Evolutionary conservation across 2,329 filamentous ascomycete species (phyloP), one percentile per base, ranked within the genome.

Genomic region (Zymoseptoria ardabiliae): DNA sequence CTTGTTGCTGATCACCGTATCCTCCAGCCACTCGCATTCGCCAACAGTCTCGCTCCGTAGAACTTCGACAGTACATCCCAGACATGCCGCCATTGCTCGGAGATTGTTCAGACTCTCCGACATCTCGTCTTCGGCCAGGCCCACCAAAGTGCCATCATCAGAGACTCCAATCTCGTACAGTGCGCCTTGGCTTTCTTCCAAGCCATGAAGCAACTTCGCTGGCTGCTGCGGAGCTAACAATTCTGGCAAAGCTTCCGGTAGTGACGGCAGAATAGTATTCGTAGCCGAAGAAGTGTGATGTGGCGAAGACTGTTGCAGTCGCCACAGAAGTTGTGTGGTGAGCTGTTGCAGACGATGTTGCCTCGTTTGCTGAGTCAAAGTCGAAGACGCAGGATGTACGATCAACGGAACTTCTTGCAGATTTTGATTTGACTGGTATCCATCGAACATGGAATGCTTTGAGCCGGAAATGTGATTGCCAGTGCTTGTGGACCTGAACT

Each of bases 121-220:
- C 81, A 99, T 84, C 74, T 99, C 94, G 70, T 97, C 91, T 64
- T 89, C 85, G 2, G 90, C 89, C 53, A 99, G 79, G 0, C 94
- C 94, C 50, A 96, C 85, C 59, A 99, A 85, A 0, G 88, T 91
- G 7, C 94, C 94, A 76, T 97, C 91, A 72, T 99, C 94, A 25
- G 92, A 89, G 9, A 99, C 91, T 0, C 94, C 94, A 72, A 99
- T 96, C 73, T 99, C 93, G 68, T 99, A 99, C 54, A 97, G 75
- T 0, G 94, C 94, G 4, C 94, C 94, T 65, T 90, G 88, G 17
- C 91, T 97, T 72, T 96, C 92, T 71, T 97, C 93, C 8, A 99
- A 78, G 0, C 94, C 91, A 2, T 92, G 82, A 11, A 85, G 74
- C 30, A 86, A 75, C 54, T 79, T 81, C 50, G 78, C 77, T 7